Conservation (phyloP, 805 yeast species). For the Zygotorulaspora chibaensis region DNA sequence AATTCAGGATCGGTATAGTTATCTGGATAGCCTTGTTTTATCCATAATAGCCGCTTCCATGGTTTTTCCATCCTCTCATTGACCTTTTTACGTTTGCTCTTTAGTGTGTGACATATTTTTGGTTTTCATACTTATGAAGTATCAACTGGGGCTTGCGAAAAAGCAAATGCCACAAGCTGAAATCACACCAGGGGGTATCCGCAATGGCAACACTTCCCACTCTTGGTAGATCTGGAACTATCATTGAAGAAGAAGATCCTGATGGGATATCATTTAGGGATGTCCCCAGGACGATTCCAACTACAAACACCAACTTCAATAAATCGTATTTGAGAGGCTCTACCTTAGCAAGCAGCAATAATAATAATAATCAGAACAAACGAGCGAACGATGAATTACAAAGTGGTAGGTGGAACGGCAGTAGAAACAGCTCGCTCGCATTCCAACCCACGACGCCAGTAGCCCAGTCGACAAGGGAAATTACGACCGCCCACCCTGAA, state of each 20-base stretch:
- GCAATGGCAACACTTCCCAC: conserved; percentile 5
- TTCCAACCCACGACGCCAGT: not conserved
- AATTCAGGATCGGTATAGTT: conserved; percentile 83
- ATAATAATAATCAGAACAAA: not conserved
- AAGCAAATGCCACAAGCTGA: not conserved
- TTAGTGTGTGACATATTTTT: not conserved
- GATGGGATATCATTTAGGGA: conserved; percentile 5
- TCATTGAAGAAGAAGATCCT: conserved; percentile 13
- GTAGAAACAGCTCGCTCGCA: not conserved
- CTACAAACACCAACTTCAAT: conserved; percentile 9
- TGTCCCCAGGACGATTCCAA: conserved; percentile 11
- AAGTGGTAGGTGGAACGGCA: not conserved
- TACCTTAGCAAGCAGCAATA: not conserved
- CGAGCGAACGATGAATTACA: not conserved
- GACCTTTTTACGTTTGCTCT: not conserved
- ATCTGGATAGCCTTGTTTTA: conserved; percentile 75
- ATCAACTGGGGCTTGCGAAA: not conserved
- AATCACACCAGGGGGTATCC: not conserved
- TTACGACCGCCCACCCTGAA: conserved; percentile 3
- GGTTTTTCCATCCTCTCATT: conserved; percentile 30
- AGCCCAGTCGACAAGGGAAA: not conserved
- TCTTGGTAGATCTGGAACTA: conserved; percentile 4
- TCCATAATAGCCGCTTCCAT: conserved; percentile 86
- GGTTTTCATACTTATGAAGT: not conserved
- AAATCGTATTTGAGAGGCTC: not conserved